Evolutionary conservation across 164 flowering plant genomes (phyloP).

Genomic region (Vitis labrusca): DNA sequence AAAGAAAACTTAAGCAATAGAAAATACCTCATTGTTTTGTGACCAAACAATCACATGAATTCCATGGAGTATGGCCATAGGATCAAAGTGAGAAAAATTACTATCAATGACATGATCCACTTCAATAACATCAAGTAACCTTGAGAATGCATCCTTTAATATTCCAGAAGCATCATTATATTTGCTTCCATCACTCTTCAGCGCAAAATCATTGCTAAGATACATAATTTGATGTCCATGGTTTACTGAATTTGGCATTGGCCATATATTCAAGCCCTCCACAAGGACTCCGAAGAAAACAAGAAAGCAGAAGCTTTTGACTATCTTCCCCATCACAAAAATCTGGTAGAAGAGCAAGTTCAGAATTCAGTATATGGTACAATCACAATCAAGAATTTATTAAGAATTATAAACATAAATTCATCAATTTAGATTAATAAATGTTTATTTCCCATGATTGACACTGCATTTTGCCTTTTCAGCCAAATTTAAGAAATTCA

Average conservation of each 20-base stretch:
- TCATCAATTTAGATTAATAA: too few species aligned
- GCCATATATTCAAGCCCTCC: conserved; percentile 60
- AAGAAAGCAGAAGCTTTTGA: conserved; percentile 10
- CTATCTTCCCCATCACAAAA: conserved; percentile 15
- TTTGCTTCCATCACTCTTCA: conserved; percentile 46
- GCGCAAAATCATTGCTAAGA: conserved; percentile 46
- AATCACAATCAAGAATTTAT: too few species aligned
- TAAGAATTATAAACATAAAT: too few species aligned
- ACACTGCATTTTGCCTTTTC: too few species aligned
- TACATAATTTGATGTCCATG: conserved; percentile 39
- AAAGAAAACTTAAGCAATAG: neutral
- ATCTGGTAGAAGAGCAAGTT: too few species aligned
- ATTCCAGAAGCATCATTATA: conserved; percentile 57
- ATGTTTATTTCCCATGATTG: too few species aligned
- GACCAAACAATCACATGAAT: conserved; percentile 54
- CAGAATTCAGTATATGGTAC: too few species aligned
- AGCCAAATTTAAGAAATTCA: too few species aligned
- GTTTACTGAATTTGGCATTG: conserved; percentile 62
- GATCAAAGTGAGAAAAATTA: conserved; percentile 21
- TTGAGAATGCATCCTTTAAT: conserved; percentile 62
- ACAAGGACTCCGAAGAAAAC: conserved; percentile 13
- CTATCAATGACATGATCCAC: conserved; percentile 47
- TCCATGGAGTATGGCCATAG: conserved; percentile 38
- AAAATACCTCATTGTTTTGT: conserved; percentile 58
- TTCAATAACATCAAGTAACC: conserved; percentile 43